Evolutionary conservation across 352 stramenopile species (phyloP).

Genomic region (Globisporangium nagaii): DNA sequence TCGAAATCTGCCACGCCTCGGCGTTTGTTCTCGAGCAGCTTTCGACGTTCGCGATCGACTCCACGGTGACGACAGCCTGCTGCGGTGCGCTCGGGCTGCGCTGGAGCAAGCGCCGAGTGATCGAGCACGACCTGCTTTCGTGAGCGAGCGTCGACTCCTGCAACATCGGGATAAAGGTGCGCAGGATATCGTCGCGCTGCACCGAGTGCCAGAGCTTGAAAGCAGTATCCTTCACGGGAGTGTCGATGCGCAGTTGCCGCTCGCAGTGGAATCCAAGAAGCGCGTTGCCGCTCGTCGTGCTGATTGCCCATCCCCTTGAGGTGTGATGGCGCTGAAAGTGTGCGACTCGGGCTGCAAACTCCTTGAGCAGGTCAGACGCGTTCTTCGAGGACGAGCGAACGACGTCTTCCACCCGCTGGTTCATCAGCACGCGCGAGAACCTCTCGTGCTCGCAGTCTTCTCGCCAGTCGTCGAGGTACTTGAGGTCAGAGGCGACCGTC

Average conservation of each 20-base stretch:
- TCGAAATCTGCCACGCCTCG: constrained; percentile 36
- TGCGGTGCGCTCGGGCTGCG: constrained; percentile 15
- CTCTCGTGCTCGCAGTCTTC: constrained; percentile 5
- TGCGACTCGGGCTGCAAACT: constrained; percentile 10
- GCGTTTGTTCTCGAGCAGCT: constrained; percentile 4
- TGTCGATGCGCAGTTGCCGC: constrained; percentile 18
- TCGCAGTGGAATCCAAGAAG: constrained; percentile 42
- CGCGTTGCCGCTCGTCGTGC: constrained; percentile 26
- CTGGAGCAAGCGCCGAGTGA: constrained; percentile 34
- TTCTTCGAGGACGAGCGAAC: constrained; percentile 26
- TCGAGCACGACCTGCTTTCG: constrained; percentile 19
- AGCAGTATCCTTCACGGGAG: constrained; percentile 25
- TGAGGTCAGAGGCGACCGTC: constrained; percentile 4
- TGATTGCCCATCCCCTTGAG: constrained; percentile 42
- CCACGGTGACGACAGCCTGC: constrained; percentile 37
- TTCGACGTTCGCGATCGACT: constrained; percentile 23
- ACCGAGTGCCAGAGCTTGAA: constrained; percentile 43
- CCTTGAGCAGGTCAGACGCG: constrained; percentile 24
- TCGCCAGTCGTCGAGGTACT: constrained; percentile 24
- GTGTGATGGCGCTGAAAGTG: constrained; percentile 33
- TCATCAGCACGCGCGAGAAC: constrained; percentile 27
- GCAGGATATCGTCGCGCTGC: constrained; percentile 54
- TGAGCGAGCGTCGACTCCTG: constrained; percentile 36
- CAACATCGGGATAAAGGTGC: constrained; percentile 49
- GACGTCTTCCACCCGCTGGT: constrained; percentile 20